Conservation (phyloP, 495 filamentous ascomycete species). For the Durotheca rogersii region DNA sequence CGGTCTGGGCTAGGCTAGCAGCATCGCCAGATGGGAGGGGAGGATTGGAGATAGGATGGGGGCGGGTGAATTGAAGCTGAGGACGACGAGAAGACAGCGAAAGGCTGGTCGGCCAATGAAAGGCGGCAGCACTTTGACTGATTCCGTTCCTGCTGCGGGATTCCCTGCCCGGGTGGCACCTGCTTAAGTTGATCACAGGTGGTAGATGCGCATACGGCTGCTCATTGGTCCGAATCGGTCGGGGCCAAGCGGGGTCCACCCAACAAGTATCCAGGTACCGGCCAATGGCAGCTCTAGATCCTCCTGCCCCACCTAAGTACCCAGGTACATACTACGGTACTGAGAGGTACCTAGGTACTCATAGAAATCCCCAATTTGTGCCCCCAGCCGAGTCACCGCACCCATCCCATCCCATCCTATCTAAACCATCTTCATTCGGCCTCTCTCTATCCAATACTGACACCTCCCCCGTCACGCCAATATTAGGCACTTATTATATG, state of each 20-base stretch:
- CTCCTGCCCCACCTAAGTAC: background rate
- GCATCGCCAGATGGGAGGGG: no score
- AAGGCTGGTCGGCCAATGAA: slow-evolving; percentile 11
- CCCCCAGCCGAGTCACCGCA: no score
- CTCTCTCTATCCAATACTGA: no score
- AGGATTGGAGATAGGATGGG: slow-evolving; percentile 19
- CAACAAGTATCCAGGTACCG: background rate
- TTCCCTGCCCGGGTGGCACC: slow-evolving; percentile 16
- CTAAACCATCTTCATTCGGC: no score
- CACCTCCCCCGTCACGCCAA: slow-evolving; percentile 20
- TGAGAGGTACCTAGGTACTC: no score
- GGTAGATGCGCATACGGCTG: slow-evolving; percentile 22
- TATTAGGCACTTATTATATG: slow-evolving; percentile 2
- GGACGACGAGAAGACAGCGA: no score
- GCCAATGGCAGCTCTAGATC: slow-evolving; percentile 14
- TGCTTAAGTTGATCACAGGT: slow-evolving; percentile 4
- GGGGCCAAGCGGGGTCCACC: slow-evolving; percentile 11
- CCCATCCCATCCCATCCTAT: no score
- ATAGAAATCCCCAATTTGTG: no score
- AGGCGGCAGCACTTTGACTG: slow-evolving; percentile 15
- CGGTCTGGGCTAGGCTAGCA: slow-evolving; percentile 20
- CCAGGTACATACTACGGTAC: no score
- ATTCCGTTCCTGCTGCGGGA: slow-evolving; percentile 19
- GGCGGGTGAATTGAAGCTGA: no score
- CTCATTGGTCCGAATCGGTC: no score